Percentiles rank a stretch among this genome's conserved stretches.
phyloP scores from a whole-genome alignment of 352 stramenopile species.

The Phytophthora fragariaefolia region DNA sequence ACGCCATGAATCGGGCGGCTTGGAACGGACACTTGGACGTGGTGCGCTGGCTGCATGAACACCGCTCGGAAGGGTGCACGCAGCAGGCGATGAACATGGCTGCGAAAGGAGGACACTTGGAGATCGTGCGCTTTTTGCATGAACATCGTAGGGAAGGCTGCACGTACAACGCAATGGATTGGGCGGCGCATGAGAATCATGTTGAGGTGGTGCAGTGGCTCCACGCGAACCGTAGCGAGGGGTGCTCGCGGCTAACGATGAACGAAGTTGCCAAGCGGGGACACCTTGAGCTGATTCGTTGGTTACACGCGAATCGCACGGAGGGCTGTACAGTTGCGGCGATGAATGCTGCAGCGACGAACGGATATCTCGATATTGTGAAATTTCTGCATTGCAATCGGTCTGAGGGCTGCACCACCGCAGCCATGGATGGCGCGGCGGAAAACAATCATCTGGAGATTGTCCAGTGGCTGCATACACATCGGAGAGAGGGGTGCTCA shows the following conservation, averaged over 20 bases:
- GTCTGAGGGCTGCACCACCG: slow-evolving; percentile 35
- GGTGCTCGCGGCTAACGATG: slow-evolving; percentile 41
- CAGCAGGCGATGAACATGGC: slow-evolving; percentile 45
- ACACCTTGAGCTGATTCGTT: slow-evolving; percentile 37
- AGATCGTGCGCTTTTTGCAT: slow-evolving; percentile 42
- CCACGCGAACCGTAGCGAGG: slow-evolving; percentile 35
- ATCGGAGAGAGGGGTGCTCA: slow-evolving; percentile 44
- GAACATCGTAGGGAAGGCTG: slow-evolving; percentile 36
- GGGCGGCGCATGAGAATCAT: slow-evolving; percentile 31
- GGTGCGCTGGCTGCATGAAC: slow-evolving; percentile 34
- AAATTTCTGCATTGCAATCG: slow-evolving; percentile 43
- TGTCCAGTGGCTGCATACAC: slow-evolving; percentile 40
- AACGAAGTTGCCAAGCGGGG: slow-evolving; percentile 40
- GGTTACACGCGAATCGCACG: slow-evolving; percentile 32
- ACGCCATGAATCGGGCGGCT: slow-evolving; percentile 42
- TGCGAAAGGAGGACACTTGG: slow-evolving; percentile 33
- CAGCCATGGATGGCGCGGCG: slow-evolving; percentile 45
- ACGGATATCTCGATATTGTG: slow-evolving; percentile 40
- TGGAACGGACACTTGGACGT: slow-evolving; percentile 37
- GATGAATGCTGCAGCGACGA: slow-evolving; percentile 39
- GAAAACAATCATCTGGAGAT: slow-evolving; percentile 40
- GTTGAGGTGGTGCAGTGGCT: slow-evolving; percentile 41
- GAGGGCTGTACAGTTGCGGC: slow-evolving; percentile 37
- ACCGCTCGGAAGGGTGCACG: slow-evolving; percentile 38
- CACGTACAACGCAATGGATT: slow-evolving; percentile 45